Evolutionary conservation across 805 yeast genomes (phyloP), one percentile per base, ranked within the genome.

Genomic region (Ogataea parapolymorpha): DNA sequence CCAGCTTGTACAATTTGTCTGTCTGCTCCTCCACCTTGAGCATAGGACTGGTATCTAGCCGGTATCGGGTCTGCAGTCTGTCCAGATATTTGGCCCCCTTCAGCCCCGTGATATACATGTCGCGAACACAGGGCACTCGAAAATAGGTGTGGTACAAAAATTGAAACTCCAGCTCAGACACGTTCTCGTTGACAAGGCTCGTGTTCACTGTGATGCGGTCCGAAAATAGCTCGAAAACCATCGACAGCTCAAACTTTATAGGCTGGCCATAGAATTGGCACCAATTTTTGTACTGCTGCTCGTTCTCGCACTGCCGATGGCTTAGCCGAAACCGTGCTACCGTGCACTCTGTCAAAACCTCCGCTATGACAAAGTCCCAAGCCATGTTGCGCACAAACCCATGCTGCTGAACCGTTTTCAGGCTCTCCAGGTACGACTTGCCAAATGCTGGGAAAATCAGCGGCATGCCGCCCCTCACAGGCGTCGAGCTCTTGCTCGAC

Each of bases 401-500:
- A 30, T 51, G 55, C 15, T 50, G 53, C 38, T 47, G 52, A 2
- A 51, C 38, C 2, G 26, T 22, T 22, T 41, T 34, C 38, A 51
- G 35, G 23, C 52, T 47, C n/a, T 43, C 45, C 26, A 51, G 32
- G 13, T 41, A 40, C 5, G 55, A 51, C 29, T 48, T 48, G 4
- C 55, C 55, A 41, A 51, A 51, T 3, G 48, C 49, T 2, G 55
- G 55, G 26, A 51, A 51, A 5, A 51, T 41, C 13, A 51, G 35
- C 18, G 55, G 55, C 17, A 45, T 23, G 1, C 55, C 55, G 7
- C 55, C 55, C 25, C 55, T 47, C 13, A 51, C 50, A 9, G 55
- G 55, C 22, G 26, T 20, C 13, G 28, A 20, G 24, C 33, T 30
- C 9, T 32, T 22, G 11, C 38, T 18, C 3, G 51, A 43, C 6